phyloP scores from a whole-genome alignment of 495 filamentous ascomycete genomes.

The Filosporella fistucella region DNA sequence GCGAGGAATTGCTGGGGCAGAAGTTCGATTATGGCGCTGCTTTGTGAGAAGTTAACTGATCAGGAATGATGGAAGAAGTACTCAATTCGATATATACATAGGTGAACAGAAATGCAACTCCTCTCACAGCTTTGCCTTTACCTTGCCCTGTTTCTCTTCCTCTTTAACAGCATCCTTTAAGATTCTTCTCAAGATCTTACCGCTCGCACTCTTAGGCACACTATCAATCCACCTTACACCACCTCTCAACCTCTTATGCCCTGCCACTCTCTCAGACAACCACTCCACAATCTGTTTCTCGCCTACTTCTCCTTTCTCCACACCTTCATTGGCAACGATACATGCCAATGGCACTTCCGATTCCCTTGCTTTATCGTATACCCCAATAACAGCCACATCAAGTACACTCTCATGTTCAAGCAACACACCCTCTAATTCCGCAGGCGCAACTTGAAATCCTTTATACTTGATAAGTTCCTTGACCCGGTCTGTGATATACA shows the following conservation, averaged over 20 bases:
- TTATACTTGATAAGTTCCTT: constrained; percentile 71
- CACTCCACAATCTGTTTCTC: constrained; percentile 59
- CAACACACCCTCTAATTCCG: constrained; percentile 70
- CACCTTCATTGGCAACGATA: constrained; percentile 57
- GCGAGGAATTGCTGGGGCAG: constrained; percentile 10
- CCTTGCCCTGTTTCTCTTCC: constrained; percentile 7
- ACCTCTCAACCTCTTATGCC: constrained; percentile 73
- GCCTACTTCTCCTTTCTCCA: constrained; percentile 38
- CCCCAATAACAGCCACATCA: constrained; percentile 62
- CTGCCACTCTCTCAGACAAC: constrained; percentile 46
- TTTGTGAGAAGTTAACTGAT: no score
- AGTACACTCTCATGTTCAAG: constrained; percentile 61
- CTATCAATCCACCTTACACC: constrained; percentile 75
- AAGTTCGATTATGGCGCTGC: constrained; percentile 4
- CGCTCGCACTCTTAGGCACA: constrained; percentile 78
- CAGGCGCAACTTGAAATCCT: constrained; percentile 71
- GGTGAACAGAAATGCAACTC: neutral
- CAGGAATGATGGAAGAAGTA: no score
- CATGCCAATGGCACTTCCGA: constrained; percentile 83
- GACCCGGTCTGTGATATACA: constrained; percentile 63
- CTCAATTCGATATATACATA: no score
- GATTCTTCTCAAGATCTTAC: constrained; percentile 80
- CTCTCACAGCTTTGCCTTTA: constrained; percentile 15
- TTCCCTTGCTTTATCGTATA: constrained; percentile 57
- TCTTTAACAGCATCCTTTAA: constrained; percentile 30